Evolutionary conservation across 306 rosid genomes (phyloP).

Genomic region (Fragaria ananassa): DNA sequence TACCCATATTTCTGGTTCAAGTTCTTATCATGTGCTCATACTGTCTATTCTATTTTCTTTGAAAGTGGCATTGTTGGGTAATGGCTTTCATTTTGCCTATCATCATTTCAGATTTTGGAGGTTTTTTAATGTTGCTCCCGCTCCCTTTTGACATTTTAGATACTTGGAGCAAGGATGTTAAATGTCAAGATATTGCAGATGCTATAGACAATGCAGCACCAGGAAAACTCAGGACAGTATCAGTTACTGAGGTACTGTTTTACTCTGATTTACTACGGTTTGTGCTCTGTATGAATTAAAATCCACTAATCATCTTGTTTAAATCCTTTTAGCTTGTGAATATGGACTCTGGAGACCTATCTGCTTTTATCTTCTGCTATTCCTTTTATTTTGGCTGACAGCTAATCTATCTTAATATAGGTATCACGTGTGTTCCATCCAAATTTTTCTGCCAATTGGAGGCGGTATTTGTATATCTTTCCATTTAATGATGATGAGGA

Average conservation of each 20-base stretch:
- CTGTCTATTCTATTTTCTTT: background rate
- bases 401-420: constrained; percentile 39
- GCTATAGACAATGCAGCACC: constrained; percentile 69
- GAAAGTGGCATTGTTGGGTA: background rate
- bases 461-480: constrained; percentile 81
- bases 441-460: constrained; percentile 92
- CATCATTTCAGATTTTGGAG: background rate
- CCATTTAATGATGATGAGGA: constrained; percentile 55
- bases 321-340: background rate
- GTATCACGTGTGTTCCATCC: constrained; percentile 92
- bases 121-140: constrained; percentile 19
- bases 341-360: background rate
- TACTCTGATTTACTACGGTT: constrained; percentile 21
- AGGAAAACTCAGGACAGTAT: constrained; percentile 61
- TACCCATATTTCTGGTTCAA: background rate
- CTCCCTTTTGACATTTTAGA: constrained; percentile 37
- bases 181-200: constrained; percentile 61
- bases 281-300: constrained; percentile 14
- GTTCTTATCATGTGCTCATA: background rate
- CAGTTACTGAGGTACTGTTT: constrained; percentile 64
- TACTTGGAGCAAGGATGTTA: constrained; percentile 86
- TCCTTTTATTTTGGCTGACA: constrained; percentile 15
- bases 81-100: too few relatives aligned
- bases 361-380: background rate
- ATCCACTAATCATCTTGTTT: constrained; percentile 21